Evolutionary conservation across 176 grass and related monocot species (phyloP), one percentile per base, ranked within the genome.

Genomic region (Ensete glaucum): DNA sequence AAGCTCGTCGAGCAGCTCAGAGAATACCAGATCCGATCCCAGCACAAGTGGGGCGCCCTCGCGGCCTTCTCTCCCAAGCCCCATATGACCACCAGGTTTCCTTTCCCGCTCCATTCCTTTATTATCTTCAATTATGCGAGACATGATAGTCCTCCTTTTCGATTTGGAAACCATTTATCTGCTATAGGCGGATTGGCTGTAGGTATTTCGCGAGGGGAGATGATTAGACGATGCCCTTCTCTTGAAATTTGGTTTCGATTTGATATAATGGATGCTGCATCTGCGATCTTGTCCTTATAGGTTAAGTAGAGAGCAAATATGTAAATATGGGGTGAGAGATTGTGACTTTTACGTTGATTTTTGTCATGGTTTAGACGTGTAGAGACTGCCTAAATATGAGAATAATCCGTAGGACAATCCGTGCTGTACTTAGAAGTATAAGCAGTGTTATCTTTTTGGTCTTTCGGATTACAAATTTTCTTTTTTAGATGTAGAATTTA

Each of bases 11-110:
- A 97, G 69, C 90, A 92, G 76, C 82, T 93, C 62, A 80, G 88
- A 76, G 94, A 93, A 67, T 85, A 92, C 80, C 94, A 91, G 88
- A 92, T 96, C 93, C 85, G 89, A 83, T 96, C 93, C 76, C 90
- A 80, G 88, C 88, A 72, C 75, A 83, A 80, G 84, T 85, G 84
- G 88, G 72, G 49, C 50, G 58, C 76, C 54, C 88, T 97, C 77
- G 53, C 74, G 43, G 78, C 81, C 59, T 91, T 93, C 80, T 96
- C 93, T 52, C 93, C 94, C 67, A 90, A 83, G 60, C 88, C 88
- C 12, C 85, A 93, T 79, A 85, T 97, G 82, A 79, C 85, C 24
- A 88, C 90, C 67, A 88, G 94, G 94, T 93, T 70, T 78, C 27
- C 73, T 21, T 80, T 52, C 34, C 65, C 17, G 16, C 3, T 5